These are phyloP conservation scores for Plasmodium relictum DNA, from an alignment of 169 alveolate species.

Conservation along the genomic window DNA sequence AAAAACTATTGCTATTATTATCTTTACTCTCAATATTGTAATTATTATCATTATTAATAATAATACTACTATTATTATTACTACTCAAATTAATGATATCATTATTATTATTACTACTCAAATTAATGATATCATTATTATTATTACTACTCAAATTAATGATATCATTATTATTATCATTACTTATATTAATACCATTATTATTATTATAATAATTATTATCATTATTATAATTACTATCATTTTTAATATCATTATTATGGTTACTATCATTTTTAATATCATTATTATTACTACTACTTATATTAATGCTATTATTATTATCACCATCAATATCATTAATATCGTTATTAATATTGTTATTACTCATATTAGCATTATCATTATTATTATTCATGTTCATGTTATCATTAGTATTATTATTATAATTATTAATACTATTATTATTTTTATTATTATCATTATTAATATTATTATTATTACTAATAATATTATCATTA, in stretches of 20 bases:
- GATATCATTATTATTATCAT: background rate
- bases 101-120: background rate
- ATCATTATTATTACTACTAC: conserved; percentile 15
- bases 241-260: conserved; percentile 4
- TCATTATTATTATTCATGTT: background rate
- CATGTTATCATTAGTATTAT: background rate
- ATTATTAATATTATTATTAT: background rate
- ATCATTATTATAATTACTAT: background rate
- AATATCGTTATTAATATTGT: background rate
- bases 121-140: background rate
- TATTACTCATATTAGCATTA: background rate
- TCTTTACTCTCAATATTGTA: background rate
- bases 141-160: background rate
- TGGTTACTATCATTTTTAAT: background rate
- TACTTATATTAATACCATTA: background rate
- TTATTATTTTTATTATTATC: background rate
- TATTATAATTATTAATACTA: background rate
- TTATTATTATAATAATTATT: background rate
- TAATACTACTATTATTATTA: background rate
- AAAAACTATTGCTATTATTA: background rate
- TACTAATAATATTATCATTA: conserved; percentile 13
- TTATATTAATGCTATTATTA: background rate
- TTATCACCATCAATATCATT: background rate
- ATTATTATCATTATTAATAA: background rate
- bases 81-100: background rate